phyloP scores from a whole-genome alignment of 345 rosid genomes.

The Linum tenue region DNA sequence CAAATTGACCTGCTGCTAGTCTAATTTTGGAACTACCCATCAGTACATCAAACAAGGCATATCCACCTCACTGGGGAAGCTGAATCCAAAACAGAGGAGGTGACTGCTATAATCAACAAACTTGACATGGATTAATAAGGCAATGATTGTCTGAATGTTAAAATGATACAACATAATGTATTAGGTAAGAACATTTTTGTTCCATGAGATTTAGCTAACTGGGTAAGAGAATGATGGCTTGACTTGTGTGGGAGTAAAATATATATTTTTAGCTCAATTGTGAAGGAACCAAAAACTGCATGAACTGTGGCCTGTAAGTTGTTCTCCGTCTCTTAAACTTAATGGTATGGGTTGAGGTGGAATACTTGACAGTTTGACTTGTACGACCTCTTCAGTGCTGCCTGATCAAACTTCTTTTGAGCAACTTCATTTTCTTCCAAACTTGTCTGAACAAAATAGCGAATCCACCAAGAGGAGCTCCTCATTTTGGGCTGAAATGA shows the following conservation, averaged over 20 bases:
- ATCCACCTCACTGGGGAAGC: too few species aligned
- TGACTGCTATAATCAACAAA: too few species aligned
- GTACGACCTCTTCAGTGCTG: constrained; percentile 1
- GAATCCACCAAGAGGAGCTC: constrained; percentile 12
- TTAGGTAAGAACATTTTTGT: background rate
- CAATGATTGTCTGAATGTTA: background rate
- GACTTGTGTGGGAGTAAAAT: background rate
- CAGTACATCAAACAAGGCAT: too few species aligned
- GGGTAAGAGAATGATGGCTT: background rate
- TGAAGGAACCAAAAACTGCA: background rate
- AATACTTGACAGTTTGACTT: constrained; percentile 7
- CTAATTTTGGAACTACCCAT: too few species aligned
- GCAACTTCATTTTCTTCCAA: constrained; percentile 10
- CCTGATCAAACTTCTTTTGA: constrained; percentile 5
- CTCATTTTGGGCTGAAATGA: constrained; percentile 9
- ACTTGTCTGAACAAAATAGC: constrained; percentile 10
- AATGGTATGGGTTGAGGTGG: constrained; percentile 10
- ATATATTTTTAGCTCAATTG: background rate
- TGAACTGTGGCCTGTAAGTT: background rate
- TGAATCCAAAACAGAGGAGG: too few species aligned
- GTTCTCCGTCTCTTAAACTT: background rate
- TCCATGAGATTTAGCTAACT: background rate
- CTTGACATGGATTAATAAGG: background rate
- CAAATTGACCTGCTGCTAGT: too few species aligned
- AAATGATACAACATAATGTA: background rate